Conservation (phyloP, 1,284 basidiomycete species). For the Coniferiporia weirii region DNA sequence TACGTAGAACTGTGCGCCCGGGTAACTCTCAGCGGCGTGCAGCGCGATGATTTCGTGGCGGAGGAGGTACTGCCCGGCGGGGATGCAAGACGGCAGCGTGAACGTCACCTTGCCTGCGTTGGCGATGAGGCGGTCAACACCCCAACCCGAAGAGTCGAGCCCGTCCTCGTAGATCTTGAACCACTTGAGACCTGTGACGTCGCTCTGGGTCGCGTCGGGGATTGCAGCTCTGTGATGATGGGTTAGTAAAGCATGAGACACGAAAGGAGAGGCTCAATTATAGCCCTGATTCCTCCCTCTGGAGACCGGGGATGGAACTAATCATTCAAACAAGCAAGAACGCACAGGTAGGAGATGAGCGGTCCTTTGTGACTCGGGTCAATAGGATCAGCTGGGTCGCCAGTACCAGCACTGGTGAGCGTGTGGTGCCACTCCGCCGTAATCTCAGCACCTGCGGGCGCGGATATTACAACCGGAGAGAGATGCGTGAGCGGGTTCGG, state of each 20-base stretch:
- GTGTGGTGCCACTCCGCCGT: constrained; percentile 53
- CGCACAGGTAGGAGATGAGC: constrained; percentile 48
- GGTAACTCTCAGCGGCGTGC: constrained; percentile 38
- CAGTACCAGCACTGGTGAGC: constrained; percentile 38
- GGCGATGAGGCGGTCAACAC: constrained; percentile 36
- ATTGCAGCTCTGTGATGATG: constrained; percentile 36
- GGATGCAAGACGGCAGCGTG: constrained; percentile 37
- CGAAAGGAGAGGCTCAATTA: constrained; percentile 19
- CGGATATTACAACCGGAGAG: constrained; percentile 42
- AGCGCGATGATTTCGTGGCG: constrained; percentile 48
- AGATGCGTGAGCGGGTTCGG: constrained; percentile 56
- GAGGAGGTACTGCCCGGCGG: constrained; percentile 46
- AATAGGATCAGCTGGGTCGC: constrained; percentile 45
- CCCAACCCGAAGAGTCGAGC: constrained; percentile 33
- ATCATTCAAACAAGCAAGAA: neutral
- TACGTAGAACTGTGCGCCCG: constrained; percentile 49
- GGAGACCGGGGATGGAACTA: too few species aligned
- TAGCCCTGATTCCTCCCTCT: too few species aligned
- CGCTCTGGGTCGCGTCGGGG: constrained; percentile 37
- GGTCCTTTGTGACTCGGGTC: constrained; percentile 52
- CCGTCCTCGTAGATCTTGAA: constrained; percentile 51
- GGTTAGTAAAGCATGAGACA: neutral
- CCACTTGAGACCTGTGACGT: constrained; percentile 26
- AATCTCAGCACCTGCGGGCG: constrained; percentile 46
- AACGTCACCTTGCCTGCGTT: constrained; percentile 39